phyloP scores from a whole-genome alignment of 2,329 filamentous ascomycete species.

The Sporothrix pseudoabietina region DNA sequence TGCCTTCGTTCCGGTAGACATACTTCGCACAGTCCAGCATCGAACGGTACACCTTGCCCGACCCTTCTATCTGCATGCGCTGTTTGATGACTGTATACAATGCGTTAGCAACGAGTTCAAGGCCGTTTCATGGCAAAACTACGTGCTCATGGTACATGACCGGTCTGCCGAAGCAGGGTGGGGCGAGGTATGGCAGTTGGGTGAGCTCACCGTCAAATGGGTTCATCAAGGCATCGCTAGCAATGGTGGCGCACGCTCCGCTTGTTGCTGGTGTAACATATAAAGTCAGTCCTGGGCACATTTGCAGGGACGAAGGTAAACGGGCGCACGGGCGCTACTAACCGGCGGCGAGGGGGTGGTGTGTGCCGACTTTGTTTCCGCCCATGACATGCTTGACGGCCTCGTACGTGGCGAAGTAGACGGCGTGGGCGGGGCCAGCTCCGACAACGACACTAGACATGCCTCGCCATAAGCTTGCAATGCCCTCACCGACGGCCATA shows the following conservation, averaged over 20 bases:
- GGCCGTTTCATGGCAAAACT: neutral
- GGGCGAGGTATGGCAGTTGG: neutral
- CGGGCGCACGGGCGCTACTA: constrained; percentile 40
- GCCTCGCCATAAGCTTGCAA: constrained; percentile 91
- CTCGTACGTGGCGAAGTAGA: constrained; percentile 98
- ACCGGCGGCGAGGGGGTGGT: constrained; percentile 94
- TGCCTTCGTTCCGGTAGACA: constrained; percentile 83
- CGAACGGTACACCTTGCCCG: constrained; percentile 80
- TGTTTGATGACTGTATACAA: constrained; percentile 84
- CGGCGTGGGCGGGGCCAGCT: constrained; percentile 92
- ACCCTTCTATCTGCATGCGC: constrained; percentile 97
- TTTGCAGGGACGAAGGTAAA: neutral
- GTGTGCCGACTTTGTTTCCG: constrained; percentile 81
- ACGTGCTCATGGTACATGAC: neutral
- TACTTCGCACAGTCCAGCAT: constrained; percentile 84
- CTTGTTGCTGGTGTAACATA: constrained; percentile 67
- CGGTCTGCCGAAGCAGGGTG: neutral
- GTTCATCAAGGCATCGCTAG: constrained; percentile 98
- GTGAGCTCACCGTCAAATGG: constrained; percentile 82
- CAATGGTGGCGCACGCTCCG: constrained; percentile 92
- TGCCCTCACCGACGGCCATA: constrained; percentile 86
- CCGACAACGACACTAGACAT: constrained; percentile 95
- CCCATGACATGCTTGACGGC: constrained; percentile 95
- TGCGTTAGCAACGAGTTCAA: neutral
- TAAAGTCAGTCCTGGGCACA: neutral